Evolutionary conservation across 2,329 filamentous ascomycete genomes (phyloP).

Genomic region (Aspergillus sp.): DNA sequence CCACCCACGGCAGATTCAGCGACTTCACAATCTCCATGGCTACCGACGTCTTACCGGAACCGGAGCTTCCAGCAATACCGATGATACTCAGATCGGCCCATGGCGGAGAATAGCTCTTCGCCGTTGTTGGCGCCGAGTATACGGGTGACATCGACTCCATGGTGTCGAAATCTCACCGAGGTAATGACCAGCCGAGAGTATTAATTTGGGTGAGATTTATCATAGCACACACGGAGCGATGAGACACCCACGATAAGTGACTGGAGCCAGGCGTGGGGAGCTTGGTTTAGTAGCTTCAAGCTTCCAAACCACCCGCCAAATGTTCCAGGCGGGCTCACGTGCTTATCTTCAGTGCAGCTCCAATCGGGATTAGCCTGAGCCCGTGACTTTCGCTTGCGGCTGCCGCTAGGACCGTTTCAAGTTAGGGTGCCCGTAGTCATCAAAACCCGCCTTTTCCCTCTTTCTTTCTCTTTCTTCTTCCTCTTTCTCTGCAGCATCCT

Average conservation of each 20-base stretch:
- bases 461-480: conserved; percentile 21
- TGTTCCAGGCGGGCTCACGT: not conserved
- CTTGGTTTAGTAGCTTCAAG: too few species aligned
- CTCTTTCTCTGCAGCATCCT: conserved; percentile 20
- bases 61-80: conserved; percentile 90
- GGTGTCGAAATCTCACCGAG: conserved; percentile 10
- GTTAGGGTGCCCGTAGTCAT: conserved; percentile 14
- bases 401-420: conserved; percentile 9
- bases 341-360: not conserved
- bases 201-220: not conserved
- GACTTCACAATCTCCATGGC: conserved; percentile 87
- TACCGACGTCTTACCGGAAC: conserved; percentile 91
- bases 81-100: conserved; percentile 98
- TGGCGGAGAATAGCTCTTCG: conserved; percentile 77
- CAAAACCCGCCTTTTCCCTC: conserved; percentile 22
- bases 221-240: conserved; percentile 4
- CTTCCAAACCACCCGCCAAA: too few species aligned
- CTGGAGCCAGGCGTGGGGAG: too few species aligned
- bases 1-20: conserved; percentile 93
- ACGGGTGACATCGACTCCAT: conserved; percentile 42
- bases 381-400: conserved; percentile 32
- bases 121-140: conserved; percentile 26
- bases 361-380: conserved; percentile 25
- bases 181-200: conserved; percentile 4
- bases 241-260: not conserved